phyloP scores from a whole-genome alignment of 2,329 filamentous ascomycete genomes.

The Dactylellina drechsleri region DNA sequence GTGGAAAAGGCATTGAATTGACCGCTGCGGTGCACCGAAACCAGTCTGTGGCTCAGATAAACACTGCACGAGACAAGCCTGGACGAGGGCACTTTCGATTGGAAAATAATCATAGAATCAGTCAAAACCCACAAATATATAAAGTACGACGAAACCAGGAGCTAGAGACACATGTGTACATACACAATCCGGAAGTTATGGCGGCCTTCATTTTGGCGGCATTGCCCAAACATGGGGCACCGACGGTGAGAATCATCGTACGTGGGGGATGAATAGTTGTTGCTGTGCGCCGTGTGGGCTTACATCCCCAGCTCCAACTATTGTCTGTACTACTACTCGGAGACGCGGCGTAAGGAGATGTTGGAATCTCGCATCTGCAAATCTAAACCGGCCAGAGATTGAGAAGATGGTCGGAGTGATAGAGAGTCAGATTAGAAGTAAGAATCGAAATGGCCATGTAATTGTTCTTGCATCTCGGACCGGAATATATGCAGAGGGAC shows the following conservation, averaged over 20 bases:
- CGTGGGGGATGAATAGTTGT: conserved; percentile 16
- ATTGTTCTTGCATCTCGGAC: neutral
- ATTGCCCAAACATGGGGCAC: conserved; percentile 41
- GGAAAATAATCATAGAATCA: conserved; percentile 7
- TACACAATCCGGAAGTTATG: conserved; percentile 45
- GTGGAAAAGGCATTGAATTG: conserved; percentile 43
- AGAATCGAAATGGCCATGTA: neutral
- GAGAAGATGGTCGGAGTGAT: neutral
- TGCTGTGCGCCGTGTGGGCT: conserved; percentile 27
- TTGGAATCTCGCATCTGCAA: conserved; percentile 29
- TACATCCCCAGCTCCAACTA: conserved; percentile 33
- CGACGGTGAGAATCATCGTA: conserved; percentile 49
- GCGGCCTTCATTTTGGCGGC: conserved; percentile 48
- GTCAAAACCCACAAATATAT: neutral
- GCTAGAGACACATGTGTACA: conserved; percentile 7
- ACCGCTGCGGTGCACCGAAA: conserved; percentile 4
- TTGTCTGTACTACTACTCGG: too few relatives aligned
- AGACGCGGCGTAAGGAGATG: neutral
- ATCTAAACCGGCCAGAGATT: neutral
- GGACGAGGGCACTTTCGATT: conserved; percentile 35
- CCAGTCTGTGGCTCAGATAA: conserved; percentile 33
- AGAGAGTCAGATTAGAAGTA: neutral
- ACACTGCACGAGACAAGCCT: conserved; percentile 36
- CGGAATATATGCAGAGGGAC: conserved; percentile 7
- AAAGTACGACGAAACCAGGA: neutral